These are phyloP conservation scores for Syncephalastrum sp. DNA, from an alignment of 371 early-diverging fungal species.

Conservation along the genomic window DNA sequence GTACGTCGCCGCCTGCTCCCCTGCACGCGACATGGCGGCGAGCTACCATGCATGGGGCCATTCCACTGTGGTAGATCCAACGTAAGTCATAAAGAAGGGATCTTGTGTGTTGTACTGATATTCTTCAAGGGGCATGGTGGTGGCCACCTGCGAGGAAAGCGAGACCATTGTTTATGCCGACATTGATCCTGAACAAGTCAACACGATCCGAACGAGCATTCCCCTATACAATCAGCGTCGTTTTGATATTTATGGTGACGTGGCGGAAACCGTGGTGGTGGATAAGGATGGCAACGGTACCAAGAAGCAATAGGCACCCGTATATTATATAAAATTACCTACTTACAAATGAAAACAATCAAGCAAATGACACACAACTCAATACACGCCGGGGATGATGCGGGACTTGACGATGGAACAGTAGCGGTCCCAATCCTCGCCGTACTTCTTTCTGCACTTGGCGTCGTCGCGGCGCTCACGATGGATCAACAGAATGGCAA, in stretches of 20 bases:
- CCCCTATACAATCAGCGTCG: slow-evolving; percentile 82
- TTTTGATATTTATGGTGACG: slow-evolving; percentile 83
- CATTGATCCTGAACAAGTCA: slow-evolving; percentile 62
- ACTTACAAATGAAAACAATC: background rate
- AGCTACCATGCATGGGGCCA: slow-evolving; percentile 94
- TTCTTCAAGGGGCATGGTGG: slow-evolving; percentile 52
- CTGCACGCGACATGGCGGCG: slow-evolving; percentile 80
- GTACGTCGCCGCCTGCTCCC: slow-evolving; percentile 91
- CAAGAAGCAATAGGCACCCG: slow-evolving; percentile 19
- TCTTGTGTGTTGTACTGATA: background rate
- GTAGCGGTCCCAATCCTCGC: slow-evolving; percentile 90
- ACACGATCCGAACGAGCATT: slow-evolving; percentile 66
- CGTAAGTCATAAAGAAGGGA: slow-evolving; percentile 23
- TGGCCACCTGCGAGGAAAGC: slow-evolving; percentile 71
- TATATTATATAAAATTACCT: too few relatives aligned
- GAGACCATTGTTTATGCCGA: slow-evolving; percentile 87
- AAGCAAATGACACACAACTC: background rate
- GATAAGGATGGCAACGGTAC: slow-evolving; percentile 26
- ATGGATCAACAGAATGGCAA: slow-evolving; percentile 84
- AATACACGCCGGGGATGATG: slow-evolving; percentile 74
- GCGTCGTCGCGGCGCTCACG: slow-evolving; percentile 87
- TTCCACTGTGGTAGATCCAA: slow-evolving; percentile 88
- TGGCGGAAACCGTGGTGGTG: slow-evolving; percentile 31
- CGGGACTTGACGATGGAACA: slow-evolving; percentile 80
- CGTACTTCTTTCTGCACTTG: slow-evolving; percentile 89